A percentile compares a stretch with the other conserved stretches of the same genome.
Conservation (phyloP, 2,329 filamentous ascomycete genomes). For the Thielaviopsis populi region DNA sequence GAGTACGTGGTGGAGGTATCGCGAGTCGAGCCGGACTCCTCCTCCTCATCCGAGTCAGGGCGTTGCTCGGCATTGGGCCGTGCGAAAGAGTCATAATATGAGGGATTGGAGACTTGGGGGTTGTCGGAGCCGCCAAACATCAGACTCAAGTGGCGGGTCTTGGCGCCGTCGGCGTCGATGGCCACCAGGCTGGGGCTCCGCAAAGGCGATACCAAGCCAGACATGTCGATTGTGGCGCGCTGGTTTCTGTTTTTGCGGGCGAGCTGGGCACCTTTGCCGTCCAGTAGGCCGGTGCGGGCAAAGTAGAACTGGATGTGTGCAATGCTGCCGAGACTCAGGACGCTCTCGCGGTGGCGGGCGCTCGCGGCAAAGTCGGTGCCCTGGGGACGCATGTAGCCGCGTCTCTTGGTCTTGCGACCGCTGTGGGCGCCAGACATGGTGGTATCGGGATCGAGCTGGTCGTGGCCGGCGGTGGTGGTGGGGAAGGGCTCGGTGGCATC, state of each 20-base stretch:
- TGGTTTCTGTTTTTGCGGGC: slow-evolving; percentile 55
- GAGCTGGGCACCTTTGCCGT: slow-evolving; percentile 80
- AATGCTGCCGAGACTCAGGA: slow-evolving; percentile 91
- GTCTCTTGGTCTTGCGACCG: slow-evolving; percentile 27
- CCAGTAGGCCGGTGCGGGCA: slow-evolving; percentile 78
- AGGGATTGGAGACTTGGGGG: slow-evolving; percentile 27
- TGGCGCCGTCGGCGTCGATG: slow-evolving; percentile 34
- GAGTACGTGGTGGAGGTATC: slow-evolving; percentile 15
- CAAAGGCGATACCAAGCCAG: slow-evolving; percentile 30
- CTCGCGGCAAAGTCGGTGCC: slow-evolving; percentile 82
- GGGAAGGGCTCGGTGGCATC: slow-evolving; percentile 15
- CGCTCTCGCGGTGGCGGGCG: slow-evolving; percentile 78
- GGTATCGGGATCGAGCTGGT: slow-evolving; percentile 27
- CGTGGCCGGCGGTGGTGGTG: slow-evolving; percentile 31
- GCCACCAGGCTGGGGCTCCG: slow-evolving; percentile 23
- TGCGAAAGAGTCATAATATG: slow-evolving; percentile 16
- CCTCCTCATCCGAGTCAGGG: slow-evolving; percentile 21
- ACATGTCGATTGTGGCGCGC: slow-evolving; percentile 42
- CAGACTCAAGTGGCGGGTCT: slow-evolving; percentile 22
- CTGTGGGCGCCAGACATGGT: neutral
- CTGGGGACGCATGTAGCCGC: slow-evolving; percentile 78
- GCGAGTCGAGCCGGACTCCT: neutral
- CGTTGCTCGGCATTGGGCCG: neutral
- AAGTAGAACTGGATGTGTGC: slow-evolving; percentile 98
- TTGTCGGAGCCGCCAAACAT: slow-evolving; percentile 26